Evolutionary conservation across 306 rosid genomes (phyloP).

Genomic region (Trifolium dubium): DNA sequence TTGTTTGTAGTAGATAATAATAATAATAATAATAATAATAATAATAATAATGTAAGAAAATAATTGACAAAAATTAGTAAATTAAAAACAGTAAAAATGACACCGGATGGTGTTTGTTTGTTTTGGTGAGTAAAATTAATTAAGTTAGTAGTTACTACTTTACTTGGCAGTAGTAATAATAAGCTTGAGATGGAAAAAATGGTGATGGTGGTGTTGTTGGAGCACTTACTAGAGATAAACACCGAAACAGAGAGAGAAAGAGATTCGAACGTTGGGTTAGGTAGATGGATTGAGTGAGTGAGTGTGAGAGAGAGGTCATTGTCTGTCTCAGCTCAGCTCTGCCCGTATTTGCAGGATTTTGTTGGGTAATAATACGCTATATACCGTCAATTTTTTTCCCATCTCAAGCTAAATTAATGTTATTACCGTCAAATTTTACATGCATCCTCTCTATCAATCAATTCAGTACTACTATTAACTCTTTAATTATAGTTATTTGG

Average conservation of each 20-base stretch:
- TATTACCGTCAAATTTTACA: too few species aligned
- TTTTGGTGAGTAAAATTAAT: neutral
- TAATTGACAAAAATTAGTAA: neutral
- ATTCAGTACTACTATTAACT: too few species aligned
- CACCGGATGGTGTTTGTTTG: too few species aligned
- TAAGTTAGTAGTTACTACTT: neutral
- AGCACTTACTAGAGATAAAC: neutral
- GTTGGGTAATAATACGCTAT: neutral
- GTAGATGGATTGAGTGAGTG: neutral
- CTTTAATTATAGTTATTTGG: too few species aligned
- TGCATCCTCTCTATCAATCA: too few species aligned
- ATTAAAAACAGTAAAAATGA: conserved; percentile 8
- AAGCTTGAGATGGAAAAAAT: neutral
- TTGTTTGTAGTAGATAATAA: too few species aligned
- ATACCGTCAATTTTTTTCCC: too few species aligned
- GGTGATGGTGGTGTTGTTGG: neutral
- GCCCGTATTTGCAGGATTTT: conserved; percentile 17
- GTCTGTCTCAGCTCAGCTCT: conserved; percentile 7
- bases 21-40: too few species aligned
- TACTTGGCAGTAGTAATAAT: neutral
- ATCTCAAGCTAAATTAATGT: too few species aligned
- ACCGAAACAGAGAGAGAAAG: conserved; percentile 8
- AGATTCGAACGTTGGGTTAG: conserved; percentile 38
- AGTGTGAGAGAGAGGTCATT: conserved; percentile 11
- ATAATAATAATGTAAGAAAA: neutral